phyloP scores from a whole-genome alignment of 2,329 filamentous ascomycete genomes.

The Nothophoma quercina region DNA sequence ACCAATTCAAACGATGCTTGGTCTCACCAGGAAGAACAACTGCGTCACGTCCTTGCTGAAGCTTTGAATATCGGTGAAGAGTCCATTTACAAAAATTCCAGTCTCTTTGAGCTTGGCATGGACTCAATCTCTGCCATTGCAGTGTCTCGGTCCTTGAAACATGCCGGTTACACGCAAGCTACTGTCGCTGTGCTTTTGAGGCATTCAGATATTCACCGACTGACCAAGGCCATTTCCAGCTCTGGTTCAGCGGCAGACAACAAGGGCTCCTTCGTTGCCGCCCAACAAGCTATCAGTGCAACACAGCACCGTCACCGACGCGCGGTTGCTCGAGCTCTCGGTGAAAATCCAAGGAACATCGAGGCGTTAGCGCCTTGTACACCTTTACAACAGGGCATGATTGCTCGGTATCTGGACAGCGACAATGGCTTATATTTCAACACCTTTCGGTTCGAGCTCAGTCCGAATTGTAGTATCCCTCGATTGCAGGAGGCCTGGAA shows the following conservation, averaged over 20 bases:
- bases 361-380: constrained; percentile 84
- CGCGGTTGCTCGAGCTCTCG: constrained; percentile 61
- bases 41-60: constrained; percentile 64
- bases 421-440: constrained; percentile 76
- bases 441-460: constrained; percentile 69
- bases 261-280: constrained; percentile 53
- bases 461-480: constrained; percentile 52
- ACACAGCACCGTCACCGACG: constrained; percentile 68
- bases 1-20: constrained; percentile 27
- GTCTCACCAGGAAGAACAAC: constrained; percentile 52
- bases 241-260: constrained; percentile 13
- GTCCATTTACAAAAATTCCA: constrained; percentile 64
- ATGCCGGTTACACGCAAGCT: constrained; percentile 66
- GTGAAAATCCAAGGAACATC: constrained; percentile 61
- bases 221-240: constrained; percentile 46
- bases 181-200: constrained; percentile 73
- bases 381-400: constrained; percentile 84
- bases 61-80: constrained; percentile 58
- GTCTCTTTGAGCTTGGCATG: constrained; percentile 83
- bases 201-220: constrained; percentile 53
- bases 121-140: constrained; percentile 86
- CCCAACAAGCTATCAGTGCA: constrained; percentile 68
- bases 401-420: constrained; percentile 71
- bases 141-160: constrained; percentile 70
- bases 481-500: constrained; percentile 67